Evolutionary conservation across 495 filamentous ascomycete genomes (phyloP).

Genomic region (Filosporella fistucella): DNA sequence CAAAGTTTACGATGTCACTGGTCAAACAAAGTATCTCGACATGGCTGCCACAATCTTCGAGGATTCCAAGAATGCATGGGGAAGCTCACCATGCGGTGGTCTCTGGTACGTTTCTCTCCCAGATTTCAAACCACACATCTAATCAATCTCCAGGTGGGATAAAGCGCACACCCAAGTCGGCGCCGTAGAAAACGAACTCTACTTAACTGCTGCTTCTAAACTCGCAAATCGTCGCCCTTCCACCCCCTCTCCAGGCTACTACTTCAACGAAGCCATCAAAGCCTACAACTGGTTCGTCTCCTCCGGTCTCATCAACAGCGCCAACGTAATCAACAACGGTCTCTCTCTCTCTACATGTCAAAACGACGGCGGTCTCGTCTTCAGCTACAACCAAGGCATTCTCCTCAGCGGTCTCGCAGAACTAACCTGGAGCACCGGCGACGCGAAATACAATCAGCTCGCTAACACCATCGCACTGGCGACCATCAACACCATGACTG

Average conservation of each 20-base stretch:
- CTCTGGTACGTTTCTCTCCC: slow-evolving; percentile 36
- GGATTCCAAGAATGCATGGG: slow-evolving; percentile 46
- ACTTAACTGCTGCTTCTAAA: slow-evolving; percentile 62
- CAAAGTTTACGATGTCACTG: slow-evolving; percentile 57
- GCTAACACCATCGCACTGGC: slow-evolving; percentile 64
- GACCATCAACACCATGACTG: slow-evolving; percentile 49
- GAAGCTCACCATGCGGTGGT: slow-evolving; percentile 54
- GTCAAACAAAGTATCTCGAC: slow-evolving; percentile 45
- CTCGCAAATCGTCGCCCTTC: slow-evolving; percentile 58
- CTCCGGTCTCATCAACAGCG: slow-evolving; percentile 58
- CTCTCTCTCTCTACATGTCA: slow-evolving; percentile 46
- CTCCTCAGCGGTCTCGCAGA: slow-evolving; percentile 69
- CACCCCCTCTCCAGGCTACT: slow-evolving; percentile 38
- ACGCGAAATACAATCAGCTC: slow-evolving; percentile 39
- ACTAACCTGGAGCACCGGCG: slow-evolving; percentile 41
- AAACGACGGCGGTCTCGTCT: slow-evolving; percentile 53
- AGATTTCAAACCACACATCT: not conserved
- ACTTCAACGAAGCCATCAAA: slow-evolving; percentile 49
- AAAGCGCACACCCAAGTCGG: slow-evolving; percentile 54
- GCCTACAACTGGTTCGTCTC: slow-evolving; percentile 66
- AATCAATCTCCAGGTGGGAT: slow-evolving; percentile 44
- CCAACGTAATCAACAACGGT: slow-evolving; percentile 69
- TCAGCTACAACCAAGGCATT: slow-evolving; percentile 79
- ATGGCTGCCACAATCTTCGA: slow-evolving; percentile 58
- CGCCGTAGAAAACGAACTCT: slow-evolving; percentile 74